These are phyloP conservation scores for Rhizopus stolonifer DNA, from an alignment of 371 early-diverging fungal species.

Conservation along the genomic window DNA sequence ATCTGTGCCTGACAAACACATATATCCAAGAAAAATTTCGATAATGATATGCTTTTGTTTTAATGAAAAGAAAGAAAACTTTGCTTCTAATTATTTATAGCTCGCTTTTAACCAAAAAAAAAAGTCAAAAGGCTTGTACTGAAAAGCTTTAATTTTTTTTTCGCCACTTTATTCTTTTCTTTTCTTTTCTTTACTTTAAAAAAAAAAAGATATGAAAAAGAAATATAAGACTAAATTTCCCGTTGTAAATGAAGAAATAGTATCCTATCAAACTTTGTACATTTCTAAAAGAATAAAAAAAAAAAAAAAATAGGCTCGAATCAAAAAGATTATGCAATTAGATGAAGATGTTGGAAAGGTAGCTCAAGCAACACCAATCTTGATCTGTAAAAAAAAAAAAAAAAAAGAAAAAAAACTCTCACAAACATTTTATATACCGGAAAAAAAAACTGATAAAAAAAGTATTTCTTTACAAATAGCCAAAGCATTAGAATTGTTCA, in stretches of 20 bases:
- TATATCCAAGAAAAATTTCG: too few species aligned
- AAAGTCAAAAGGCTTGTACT: too few species aligned
- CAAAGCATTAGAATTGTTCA: constrained; percentile 92
- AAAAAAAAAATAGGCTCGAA: constrained; percentile 97
- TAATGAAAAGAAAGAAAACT: too few species aligned
- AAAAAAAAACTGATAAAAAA: neutral
- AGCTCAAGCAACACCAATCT: constrained; percentile 95
- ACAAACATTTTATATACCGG: neutral
- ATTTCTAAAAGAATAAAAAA: neutral
- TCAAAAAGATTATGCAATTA: constrained; percentile 99
- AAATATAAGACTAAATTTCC: constrained; percentile 92
- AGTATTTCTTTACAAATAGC: constrained; percentile 43
- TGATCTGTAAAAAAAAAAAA: constrained; percentile 78
- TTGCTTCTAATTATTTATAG: too few species aligned
- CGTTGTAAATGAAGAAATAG: constrained; percentile 56
- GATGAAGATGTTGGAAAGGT: constrained; percentile 99
- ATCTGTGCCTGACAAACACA: too few species aligned
- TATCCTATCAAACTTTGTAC: neutral
- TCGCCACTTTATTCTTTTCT: neutral
- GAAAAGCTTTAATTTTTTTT: too few species aligned
- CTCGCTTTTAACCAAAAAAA: too few species aligned
- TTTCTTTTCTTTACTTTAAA: neutral
- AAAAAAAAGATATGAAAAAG: constrained; percentile 69
- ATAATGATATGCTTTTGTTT: too few species aligned
- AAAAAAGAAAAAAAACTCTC: neutral